Percentiles rank a stretch among this genome's conserved stretches.
Evolutionary conservation across 1,139 yeast species (phyloP).

Genomic region (Taphrina wiesneri): DNA sequence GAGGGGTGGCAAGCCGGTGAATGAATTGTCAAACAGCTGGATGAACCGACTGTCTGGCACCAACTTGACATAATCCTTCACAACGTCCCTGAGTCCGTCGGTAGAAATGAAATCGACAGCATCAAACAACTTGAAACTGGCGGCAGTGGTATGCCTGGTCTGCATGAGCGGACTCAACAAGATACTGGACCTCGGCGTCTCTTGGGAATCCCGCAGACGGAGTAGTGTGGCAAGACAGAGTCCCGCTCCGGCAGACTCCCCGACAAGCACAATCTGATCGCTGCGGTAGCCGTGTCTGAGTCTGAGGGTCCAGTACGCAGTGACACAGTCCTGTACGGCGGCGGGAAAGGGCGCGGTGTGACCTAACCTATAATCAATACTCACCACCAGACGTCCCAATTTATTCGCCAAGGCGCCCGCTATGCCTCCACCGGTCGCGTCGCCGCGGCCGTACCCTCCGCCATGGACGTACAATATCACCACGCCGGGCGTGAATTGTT

Average conservation of each 20-base stretch:
- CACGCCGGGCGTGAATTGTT: not conserved
- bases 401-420: slow-evolving; percentile 5
- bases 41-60: slow-evolving; percentile 5
- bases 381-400: not conserved
- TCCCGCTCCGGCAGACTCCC: slow-evolving; percentile 18
- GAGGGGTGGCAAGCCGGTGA: not conserved
- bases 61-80: not conserved
- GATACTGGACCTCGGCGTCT: not conserved
- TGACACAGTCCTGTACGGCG: slow-evolving; percentile 24
- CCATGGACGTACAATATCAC: slow-evolving; percentile 11
- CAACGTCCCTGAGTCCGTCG: not conserved
- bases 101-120: slow-evolving; percentile 6
- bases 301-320: not conserved
- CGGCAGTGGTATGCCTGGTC: not conserved
- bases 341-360: slow-evolving; percentile 22
- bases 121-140: not conserved
- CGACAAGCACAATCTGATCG: not conserved
- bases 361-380: slow-evolving; percentile 18
- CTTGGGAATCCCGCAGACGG: not conserved
- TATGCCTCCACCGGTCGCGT: slow-evolving; percentile 19
- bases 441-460: slow-evolving; percentile 16
- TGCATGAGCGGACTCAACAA: slow-evolving; percentile 18
- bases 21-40: slow-evolving; percentile 14
- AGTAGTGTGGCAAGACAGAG: slow-evolving; percentile 14
- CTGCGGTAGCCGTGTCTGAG: not conserved